These are phyloP conservation scores for Exserohilum turcica DNA, from an alignment of 2,329 filamentous ascomycete species.

Conservation along the genomic window DNA sequence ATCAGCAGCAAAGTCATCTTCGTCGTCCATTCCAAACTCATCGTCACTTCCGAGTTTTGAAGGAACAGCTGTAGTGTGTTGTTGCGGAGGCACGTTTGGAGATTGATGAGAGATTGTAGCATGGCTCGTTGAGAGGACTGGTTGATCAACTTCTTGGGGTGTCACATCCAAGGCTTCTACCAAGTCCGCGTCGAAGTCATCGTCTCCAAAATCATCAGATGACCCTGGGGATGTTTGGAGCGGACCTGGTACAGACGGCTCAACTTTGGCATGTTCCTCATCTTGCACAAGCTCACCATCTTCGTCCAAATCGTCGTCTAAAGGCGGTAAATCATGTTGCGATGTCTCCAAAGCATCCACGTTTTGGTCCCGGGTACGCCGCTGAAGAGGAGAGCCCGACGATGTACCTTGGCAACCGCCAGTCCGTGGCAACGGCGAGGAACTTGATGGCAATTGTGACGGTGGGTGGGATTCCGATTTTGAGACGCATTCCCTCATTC, in stretches of 20 bases:
- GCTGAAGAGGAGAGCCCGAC: constrained; percentile 40
- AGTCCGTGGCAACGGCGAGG: constrained; percentile 52
- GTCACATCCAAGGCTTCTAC: constrained; percentile 39
- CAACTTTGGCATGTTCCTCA: constrained; percentile 3
- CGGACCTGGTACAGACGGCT: not conserved
- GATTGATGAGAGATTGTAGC: constrained; percentile 14
- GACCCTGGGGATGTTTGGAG: constrained; percentile 24
- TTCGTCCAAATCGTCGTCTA: constrained; percentile 6
- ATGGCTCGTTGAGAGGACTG: constrained; percentile 9
- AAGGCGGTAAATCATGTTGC: constrained; percentile 7
- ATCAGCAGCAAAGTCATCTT: constrained; percentile 61
- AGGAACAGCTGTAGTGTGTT: not conserved
- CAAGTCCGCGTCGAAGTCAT: constrained; percentile 44
- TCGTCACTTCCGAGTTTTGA: constrained; percentile 45
- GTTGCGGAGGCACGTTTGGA: constrained; percentile 1
- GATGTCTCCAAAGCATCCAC: constrained; percentile 14
- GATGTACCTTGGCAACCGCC: constrained; percentile 23
- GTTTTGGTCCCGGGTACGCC: constrained; percentile 26
- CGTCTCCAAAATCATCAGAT: constrained; percentile 45
- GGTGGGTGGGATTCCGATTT: constrained; percentile 26
- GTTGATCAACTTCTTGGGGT: constrained; percentile 10
- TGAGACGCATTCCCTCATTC: constrained; percentile 53
- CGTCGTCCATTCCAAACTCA: constrained; percentile 54
- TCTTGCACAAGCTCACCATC: constrained; percentile 10
- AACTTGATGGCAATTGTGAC: constrained; percentile 51